Base-by-base conservation (phyloP, 352 stramenopile species). In the Pythium brachiatum region DNA sequence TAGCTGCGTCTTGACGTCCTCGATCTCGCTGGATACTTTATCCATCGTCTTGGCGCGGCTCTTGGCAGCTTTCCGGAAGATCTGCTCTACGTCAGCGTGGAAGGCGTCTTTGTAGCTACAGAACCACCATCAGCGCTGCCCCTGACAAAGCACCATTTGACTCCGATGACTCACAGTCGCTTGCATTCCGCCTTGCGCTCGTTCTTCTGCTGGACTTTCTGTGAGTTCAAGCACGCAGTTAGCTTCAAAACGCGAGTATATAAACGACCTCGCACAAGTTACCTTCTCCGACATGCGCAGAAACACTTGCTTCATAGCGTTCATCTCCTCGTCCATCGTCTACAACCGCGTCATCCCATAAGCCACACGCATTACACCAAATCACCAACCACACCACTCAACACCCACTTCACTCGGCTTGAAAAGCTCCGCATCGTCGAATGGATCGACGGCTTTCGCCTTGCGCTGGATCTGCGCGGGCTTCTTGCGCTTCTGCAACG, bases 271-370 rank as follows among this genome's bases (percentile, higher is more conserved):
- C 29, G 38, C 7, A 50, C 23, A 29, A 53, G 5, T 52, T 41
- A 72, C 66, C 55, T 72, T 72, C 55, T 72, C 66, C 20, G 66
- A 68, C 66, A 72, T 72, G 12, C 66, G 60, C 13, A 62, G 38
- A 41, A 72, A 72, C 32, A 72, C 66, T 60, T 72, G 44, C 44
- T 68, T 68, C 59, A 72, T 72, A 13, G 55, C 66, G 31, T 64
- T 62, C 66, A 72, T 72, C 34, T 72, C 66, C 20, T 72, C 66
- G 3, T 59, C 55, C 47, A 72, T 58, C 5, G 38, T 61, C 48
- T 72, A 39, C 25, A 52, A n/a, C 26, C 26, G 27, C 50, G 26
- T 13, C 13, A 27, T 15, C 25, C n/a, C n/a, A n/a, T n/a, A n/a
- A n/a, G n/a, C n/a, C n/a, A n/a, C n/a, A n/a, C n/a, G n/a, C n/a